These are phyloP conservation scores for Neofusicoccum sp. DNA, from an alignment of 2,329 filamentous ascomycete species.

Conservation along the genomic window DNA sequence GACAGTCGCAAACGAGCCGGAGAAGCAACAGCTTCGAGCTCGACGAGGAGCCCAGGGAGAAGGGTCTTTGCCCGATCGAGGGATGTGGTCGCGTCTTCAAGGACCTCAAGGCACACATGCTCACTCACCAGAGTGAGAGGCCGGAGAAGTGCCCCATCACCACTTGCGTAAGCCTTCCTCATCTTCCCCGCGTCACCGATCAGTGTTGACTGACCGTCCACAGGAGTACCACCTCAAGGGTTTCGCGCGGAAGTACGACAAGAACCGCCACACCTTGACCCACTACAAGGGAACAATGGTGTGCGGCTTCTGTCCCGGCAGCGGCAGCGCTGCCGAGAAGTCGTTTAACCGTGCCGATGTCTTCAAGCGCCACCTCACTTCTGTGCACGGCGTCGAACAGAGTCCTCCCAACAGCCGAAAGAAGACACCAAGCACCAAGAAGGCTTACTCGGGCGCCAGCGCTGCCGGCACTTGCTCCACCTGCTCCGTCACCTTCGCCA, in stretches of 20 bases:
- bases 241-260: conserved; percentile 94
- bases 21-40: conserved; percentile 45
- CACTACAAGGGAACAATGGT: conserved; percentile 99
- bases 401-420: conserved; percentile 89
- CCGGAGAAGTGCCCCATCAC: conserved; percentile 94
- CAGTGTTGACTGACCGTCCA: background rate
- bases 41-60: conserved; percentile 60
- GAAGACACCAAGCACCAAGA: conserved; percentile 63
- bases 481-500: conserved; percentile 75
- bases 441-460: conserved; percentile 71
- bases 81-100: conserved; percentile 88
- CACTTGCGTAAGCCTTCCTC: conserved; percentile 59
- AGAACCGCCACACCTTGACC: conserved; percentile 90
- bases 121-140: conserved; percentile 87
- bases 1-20: conserved; percentile 61
- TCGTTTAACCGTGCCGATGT: conserved; percentile 95
- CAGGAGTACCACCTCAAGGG: conserved; percentile 85
- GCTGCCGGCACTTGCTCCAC: conserved; percentile 85
- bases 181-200: background rate
- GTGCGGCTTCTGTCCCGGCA: conserved; percentile 89
- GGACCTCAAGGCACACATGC: conserved; percentile 90
- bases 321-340: conserved; percentile 87
- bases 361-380: conserved; percentile 91
- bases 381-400: conserved; percentile 90
- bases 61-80: conserved; percentile 75